Base-by-base conservation (phyloP, 306 rosid species). In the Dryas drummondii region DNA sequence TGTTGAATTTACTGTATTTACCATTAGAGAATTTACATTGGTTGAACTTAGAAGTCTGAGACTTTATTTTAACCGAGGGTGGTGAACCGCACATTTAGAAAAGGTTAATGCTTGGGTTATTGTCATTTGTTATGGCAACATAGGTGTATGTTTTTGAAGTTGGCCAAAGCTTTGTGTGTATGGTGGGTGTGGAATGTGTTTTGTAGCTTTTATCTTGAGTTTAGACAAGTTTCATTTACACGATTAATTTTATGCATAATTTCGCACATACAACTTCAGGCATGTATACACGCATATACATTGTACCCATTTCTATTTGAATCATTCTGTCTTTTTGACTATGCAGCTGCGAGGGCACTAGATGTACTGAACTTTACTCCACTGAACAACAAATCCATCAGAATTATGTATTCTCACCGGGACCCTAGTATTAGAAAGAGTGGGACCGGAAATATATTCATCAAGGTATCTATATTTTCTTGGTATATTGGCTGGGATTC, bases 371-470 rank as follows among this genome's bases (percentile, higher is more conserved):
- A 87, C 80, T 91, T 86, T 76, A 87, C 92, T 79, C 86, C 88
- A 11, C 78, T 89, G 82, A 86, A 83, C 81, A 86, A 71, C 91
- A 89, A 78, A 42, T 47, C 85, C 60, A 91, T 87, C 71, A 78
- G 92, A 68, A 64, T 87, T 50, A 79, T 85, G 93, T 86, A 87
- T 81, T 89, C 94, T 55, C 89, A 86, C 65, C 85, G 97, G 56
- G 91, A 84, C 81, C 93, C 97, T 58, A 86, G 89, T 70, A 69
- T 76, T 74, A 79, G 94, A 71, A 89, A 87, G 83, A 89, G 94
- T 70, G 92, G 96, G 17, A 74, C 89, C 27, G 88, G 75, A 7
- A 86, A 86, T 77, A 91, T 91, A 70, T 89, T 89, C 81, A 84
- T 88, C 69, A 85, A 86, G 97, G 93, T 89, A 57, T 42, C 2